Base-by-base conservation (phyloP, 495 filamentous ascomycete species). In the Cladorrhinum samala region DNA sequence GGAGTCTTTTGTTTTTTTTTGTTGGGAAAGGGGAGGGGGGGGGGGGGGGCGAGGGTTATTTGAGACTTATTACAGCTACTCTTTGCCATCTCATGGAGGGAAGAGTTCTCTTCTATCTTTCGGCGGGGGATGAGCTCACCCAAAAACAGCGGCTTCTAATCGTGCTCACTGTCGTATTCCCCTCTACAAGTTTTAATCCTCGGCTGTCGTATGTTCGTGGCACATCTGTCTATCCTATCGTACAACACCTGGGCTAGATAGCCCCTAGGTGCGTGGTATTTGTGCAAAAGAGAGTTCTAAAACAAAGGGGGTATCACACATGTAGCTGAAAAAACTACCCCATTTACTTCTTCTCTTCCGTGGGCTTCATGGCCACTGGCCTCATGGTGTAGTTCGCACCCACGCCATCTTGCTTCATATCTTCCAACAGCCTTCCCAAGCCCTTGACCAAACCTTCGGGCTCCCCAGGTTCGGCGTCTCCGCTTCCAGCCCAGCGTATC, bases 401-500 rank as follows among this genome's bases (percentile, higher is more conserved):
- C 2, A 61, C 61, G 11, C 50, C 59, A 30, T 68, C 62, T 48
- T 62, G 61, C 19, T 54, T 61, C 52, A 70, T 57, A 52, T 93
- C 86, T 7, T 82, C 79, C 58, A 88, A 63, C 52, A 98, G 69
- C 65, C 80, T 83, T 65, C 66, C 75, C 45, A 91, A 49, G 1
- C 86, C 86, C 59, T 75, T 84, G 8, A 84, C 82, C 59, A 99
- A 60, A 2, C 81, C 78, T 49, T 85, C 81, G 65, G 77, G 78
- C 75, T 97, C 93, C 17, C 74, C 77, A 3, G 69, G 74, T 42
- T 83, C 77, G 13, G 87, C 85, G 37, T 74, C 67, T n/a, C 89
- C 93, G 68, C 89, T 91, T 2, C 88, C 93, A 0, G 92, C 93
- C 93, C 93, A 99, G 30, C 93, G 80, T 54, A 99, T 96, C 71